Evolutionary conservation across 257 asterid genomes (phyloP), one percentile per base, ranked within the genome.

Genomic region (Solanum bulbocastanum): DNA sequence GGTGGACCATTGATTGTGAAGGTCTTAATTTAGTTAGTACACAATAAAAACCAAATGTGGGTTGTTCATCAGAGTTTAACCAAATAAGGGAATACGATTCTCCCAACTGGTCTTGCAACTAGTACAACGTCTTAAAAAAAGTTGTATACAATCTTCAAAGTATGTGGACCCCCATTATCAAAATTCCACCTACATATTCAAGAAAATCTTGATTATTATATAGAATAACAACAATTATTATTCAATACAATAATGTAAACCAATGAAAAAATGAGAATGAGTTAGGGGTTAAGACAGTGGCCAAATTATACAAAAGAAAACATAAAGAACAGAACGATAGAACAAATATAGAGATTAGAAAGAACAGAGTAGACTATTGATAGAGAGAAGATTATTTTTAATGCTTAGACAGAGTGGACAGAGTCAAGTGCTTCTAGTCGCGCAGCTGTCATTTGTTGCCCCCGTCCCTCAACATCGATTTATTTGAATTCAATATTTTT

Each of bases 401-500:
- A 92, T 87, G 87, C 72, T 27, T 27, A 83, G 95, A 92, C 94
- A 92, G 96, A 83, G 95, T 83, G 94, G 98, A 93, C 94, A 92
- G 92, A 90, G 96, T 95, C 88, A 89, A 96, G 98, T 95, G 98
- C 94, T 93, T 93, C 90, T 88, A 91, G 92, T 92, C 91, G 87
- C 92, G 96, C 98, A 96, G 98, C 98, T 97, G 99, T 94, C 99
- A 94, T 94, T 93, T 93, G 92, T 90, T 90, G 92, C 91, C 91
- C 95, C 32, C 76, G 3, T 3, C 2, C 10, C 10, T 13, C 35
- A 5, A 30, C 4, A 7, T 1, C 0, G 0, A 16, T 71, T 32
- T 32, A 71, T 71, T 7, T 71, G 0, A 15, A 71, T 4, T 15
- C 13, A 71, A 7, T 32, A 71, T 0, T 71, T 30, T 4, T 15